Percentiles rank a stretch among this genome's conserved stretches.
Conservation (phyloP, 2,329 filamentous ascomycete genomes). For the Bipolaris bicolor region DNA sequence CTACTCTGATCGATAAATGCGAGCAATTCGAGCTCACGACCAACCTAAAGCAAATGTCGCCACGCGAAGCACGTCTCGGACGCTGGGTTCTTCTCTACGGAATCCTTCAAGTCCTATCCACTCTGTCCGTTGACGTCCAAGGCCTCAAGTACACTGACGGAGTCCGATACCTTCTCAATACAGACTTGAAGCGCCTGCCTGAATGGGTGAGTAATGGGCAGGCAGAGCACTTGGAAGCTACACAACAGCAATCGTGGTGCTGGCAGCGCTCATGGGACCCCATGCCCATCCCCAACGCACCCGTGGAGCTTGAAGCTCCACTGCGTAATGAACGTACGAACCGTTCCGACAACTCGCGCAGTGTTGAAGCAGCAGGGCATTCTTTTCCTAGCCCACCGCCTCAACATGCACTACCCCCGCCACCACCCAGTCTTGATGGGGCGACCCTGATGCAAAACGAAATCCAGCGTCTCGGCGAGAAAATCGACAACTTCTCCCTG, state of each 20-base stretch:
- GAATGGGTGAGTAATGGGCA: slow-evolving; percentile 45
- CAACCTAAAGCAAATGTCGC: slow-evolving; percentile 40
- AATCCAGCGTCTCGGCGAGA: slow-evolving; percentile 40
- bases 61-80: slow-evolving; percentile 52
- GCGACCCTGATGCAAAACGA: slow-evolving; percentile 35
- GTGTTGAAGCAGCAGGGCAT: slow-evolving; percentile 4
- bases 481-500: slow-evolving; percentile 39
- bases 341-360: background rate
- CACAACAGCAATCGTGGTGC: slow-evolving; percentile 44
- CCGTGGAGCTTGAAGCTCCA: slow-evolving; percentile 43
- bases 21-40: slow-evolving; percentile 50
- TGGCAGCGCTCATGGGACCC: slow-evolving; percentile 45
- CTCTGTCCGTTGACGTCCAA: slow-evolving; percentile 50
- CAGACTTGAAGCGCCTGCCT: slow-evolving; percentile 46
- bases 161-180: slow-evolving; percentile 51
- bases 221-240: slow-evolving; percentile 36
- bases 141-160: slow-evolving; percentile 47
- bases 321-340: slow-evolving; percentile 1
- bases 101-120: slow-evolving; percentile 51
- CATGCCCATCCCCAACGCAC: slow-evolving; percentile 25
- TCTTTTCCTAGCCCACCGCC: slow-evolving; percentile 14
- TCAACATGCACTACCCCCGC: slow-evolving; percentile 17
- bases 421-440: slow-evolving; percentile 25
- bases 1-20: slow-evolving; percentile 50
- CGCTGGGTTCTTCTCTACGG: slow-evolving; percentile 54